Conservation (phyloP, 1,284 basidiomycete genomes). For the Moniliophthora roreri region DNA sequence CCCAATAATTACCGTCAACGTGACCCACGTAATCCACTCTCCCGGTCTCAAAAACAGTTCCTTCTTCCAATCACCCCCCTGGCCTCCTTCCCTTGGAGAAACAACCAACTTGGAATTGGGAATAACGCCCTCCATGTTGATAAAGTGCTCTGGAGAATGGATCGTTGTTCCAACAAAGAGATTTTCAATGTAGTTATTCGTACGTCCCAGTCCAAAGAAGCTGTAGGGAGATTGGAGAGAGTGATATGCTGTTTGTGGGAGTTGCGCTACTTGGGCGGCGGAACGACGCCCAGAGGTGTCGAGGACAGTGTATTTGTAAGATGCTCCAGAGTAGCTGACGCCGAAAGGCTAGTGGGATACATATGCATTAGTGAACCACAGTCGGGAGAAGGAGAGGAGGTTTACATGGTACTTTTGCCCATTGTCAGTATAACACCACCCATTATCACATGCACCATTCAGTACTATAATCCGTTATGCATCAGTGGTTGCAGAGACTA, state of each 20-base stretch:
- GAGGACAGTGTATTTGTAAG: slow-evolving; percentile 96
- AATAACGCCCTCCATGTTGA: slow-evolving; percentile 94
- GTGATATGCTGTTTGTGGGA: slow-evolving; percentile 91
- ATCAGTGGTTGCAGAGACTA: slow-evolving; percentile 9
- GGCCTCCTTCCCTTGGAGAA: slow-evolving; percentile 63
- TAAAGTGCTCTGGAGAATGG: slow-evolving; percentile 67
- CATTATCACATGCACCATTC: slow-evolving; percentile 89
- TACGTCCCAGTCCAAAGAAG: slow-evolving; percentile 95
- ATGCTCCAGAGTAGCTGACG: slow-evolving; percentile 91
- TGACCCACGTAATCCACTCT: slow-evolving; percentile 98
- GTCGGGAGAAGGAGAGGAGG: too few species aligned
- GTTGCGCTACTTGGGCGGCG: slow-evolving; percentile 92
- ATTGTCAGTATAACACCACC: slow-evolving; percentile 69
- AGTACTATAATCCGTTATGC: slow-evolving; percentile 55
- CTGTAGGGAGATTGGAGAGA: slow-evolving; percentile 89
- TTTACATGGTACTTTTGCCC: slow-evolving; percentile 73
- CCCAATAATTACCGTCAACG: slow-evolving; percentile 77
- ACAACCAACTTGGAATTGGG: slow-evolving; percentile 98
- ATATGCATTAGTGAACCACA: too few species aligned
- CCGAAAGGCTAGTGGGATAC: slow-evolving; percentile 81
- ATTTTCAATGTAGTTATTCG: slow-evolving; percentile 99
- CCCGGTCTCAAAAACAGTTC: slow-evolving; percentile 93
- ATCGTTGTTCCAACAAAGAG: slow-evolving; percentile 90
- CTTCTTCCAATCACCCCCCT: slow-evolving; percentile 73
- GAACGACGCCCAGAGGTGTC: slow-evolving; percentile 90